Conservation (phyloP, 805 yeast species). For the Candida tallmaniae region DNA sequence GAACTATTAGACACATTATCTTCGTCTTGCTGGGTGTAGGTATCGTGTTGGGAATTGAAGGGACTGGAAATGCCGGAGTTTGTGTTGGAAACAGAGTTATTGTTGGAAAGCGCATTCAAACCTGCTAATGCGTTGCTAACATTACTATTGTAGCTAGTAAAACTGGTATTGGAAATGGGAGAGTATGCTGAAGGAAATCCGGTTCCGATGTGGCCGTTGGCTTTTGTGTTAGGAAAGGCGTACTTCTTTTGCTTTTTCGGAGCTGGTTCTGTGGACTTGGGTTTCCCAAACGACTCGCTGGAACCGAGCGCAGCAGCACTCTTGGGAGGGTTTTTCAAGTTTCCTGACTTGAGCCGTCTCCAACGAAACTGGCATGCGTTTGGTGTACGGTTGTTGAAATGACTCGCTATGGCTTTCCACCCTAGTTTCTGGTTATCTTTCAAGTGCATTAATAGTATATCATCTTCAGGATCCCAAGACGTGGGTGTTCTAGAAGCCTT, state of each 20-base stretch:
- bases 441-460: slow-evolving; percentile 40
- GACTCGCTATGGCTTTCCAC: slow-evolving; percentile 44
- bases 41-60: slow-evolving; percentile 1
- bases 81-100: no score
- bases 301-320: slow-evolving; percentile 23
- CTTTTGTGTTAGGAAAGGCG: slow-evolving; percentile 14
- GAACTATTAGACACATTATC: background rate
- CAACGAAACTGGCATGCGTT: slow-evolving; percentile 46
- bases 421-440: slow-evolving; percentile 44
- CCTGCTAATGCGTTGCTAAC: slow-evolving; percentile 42
- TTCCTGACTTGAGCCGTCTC: slow-evolving; percentile 43
- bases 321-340: slow-evolving; percentile 41
- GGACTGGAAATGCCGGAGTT: slow-evolving; percentile 21
- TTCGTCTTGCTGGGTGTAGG: background rate
- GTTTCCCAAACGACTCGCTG: slow-evolving; percentile 7
- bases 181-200: slow-evolving; percentile 28
- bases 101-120: slow-evolving; percentile 36
- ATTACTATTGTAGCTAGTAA: slow-evolving; percentile 38
- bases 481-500: slow-evolving; percentile 34
- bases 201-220: slow-evolving; percentile 12
- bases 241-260: slow-evolving; percentile 14
- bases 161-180: slow-evolving; percentile 31
- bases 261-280: slow-evolving; percentile 7
- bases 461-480: slow-evolving; percentile 47
- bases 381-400: slow-evolving; percentile 42